These are phyloP conservation scores for Fagus crenata DNA, from an alignment of 306 rosid genomes.

Conservation along the genomic window DNA sequence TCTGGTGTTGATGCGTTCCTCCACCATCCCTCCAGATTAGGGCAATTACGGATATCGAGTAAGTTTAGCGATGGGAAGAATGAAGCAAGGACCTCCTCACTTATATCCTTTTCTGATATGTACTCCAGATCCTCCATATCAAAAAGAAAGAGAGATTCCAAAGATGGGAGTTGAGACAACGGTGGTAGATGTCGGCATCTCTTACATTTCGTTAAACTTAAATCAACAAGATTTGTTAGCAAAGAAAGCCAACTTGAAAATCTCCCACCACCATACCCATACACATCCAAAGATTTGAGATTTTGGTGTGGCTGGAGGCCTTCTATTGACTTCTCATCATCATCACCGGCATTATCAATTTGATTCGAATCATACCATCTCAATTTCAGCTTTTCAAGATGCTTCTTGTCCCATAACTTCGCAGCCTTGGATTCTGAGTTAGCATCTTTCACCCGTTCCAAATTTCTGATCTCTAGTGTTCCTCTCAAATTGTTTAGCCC, in stretches of 20 bases:
- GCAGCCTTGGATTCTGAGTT: background rate
- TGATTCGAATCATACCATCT: background rate
- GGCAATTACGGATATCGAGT: background rate
- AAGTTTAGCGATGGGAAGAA: background rate
- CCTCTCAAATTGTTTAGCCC: background rate
- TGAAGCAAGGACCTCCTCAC: background rate
- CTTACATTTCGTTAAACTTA: rapidly evolving
- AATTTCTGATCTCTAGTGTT: background rate
- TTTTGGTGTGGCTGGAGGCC: background rate
- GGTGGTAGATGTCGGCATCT: slow-evolving; percentile 5
- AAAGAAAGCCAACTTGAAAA: slow-evolving; percentile 1
- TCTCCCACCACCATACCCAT: background rate
- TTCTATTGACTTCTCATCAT: background rate
- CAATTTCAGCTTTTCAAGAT: background rate
- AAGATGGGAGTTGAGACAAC: background rate
- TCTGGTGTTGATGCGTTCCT: too few relatives aligned
- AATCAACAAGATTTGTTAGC: background rate
- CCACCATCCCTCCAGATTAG: slow-evolving; percentile 22
- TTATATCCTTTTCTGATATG: background rate
- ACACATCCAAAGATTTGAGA: background rate
- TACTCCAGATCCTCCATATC: background rate
- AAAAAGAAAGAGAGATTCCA: background rate
- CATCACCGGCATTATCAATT: background rate
- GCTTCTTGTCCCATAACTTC: background rate
- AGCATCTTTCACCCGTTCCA: background rate